Evolutionary conservation across 768 basidiomycete genomes (phyloP), one percentile per base, ranked within the genome.

Genomic region (Podaxis pistillaris): DNA sequence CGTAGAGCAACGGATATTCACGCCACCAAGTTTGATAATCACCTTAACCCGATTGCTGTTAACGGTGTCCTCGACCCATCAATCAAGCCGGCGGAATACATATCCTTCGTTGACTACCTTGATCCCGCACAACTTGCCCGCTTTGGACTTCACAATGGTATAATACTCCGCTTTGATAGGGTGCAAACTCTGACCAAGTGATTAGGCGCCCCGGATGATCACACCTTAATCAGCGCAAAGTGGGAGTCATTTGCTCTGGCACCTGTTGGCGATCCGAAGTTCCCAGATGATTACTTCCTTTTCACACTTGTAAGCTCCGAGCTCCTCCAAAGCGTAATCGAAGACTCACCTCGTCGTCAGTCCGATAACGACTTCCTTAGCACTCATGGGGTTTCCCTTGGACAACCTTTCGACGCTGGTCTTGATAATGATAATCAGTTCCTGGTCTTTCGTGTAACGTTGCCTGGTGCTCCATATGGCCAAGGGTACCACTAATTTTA

Each of bases 241-340:
- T 90, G 87, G 86, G 88, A 90, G 68, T 85, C 83, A 1, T 75
- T 87, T 13, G 83, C 86, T 7, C 74, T 89, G 6, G 86, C 83
- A 2, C 81, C 87, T 0, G 79, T 79, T 19, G 69, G 76, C 11
- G 86, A 86, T 63, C 71, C 77, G 1, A 70, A 65, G 1, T 80
- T 74, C 70, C 88, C 88, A 0, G 73, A 89, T 64, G 88, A 90
- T 67, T 89, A 82, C 69, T 89, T 89, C 77, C 71, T 90, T 40
- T 86, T 89, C 75, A 83, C 83, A 12, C 81, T 78, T 4, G 86
- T 86, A 68, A 28, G 85, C 75, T 19, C 13, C 49, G 61, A 17
- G 44, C 47, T 28, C 38, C 59, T 55, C 30, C 41, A n/a, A 17
- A 13, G 11, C 2, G 40, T 24, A 2, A 15, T 44, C 56, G 4